A percentile compares a stretch with the other conserved stretches of the same genome.
Conservation (phyloP, 179 eudicot species). For the Beta lomatogona region DNA sequence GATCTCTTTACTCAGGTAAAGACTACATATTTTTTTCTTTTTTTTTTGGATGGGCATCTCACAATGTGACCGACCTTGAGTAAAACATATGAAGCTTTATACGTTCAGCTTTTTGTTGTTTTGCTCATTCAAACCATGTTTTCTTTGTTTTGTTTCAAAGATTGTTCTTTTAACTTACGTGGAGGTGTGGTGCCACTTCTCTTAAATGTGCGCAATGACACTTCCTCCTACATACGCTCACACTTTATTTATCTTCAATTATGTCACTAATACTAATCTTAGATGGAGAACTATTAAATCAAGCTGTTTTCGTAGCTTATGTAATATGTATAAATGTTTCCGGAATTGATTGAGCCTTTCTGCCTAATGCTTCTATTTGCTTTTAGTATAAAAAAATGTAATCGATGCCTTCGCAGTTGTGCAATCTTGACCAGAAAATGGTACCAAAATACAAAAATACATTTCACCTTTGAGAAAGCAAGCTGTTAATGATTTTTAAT, state of each 20-base stretch:
- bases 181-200: not conserved
- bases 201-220: not conserved
- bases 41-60: not conserved
- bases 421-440: not conserved
- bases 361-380: not conserved
- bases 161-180: not conserved
- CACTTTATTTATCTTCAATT: not conserved
- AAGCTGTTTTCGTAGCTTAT: not conserved
- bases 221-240: not conserved
- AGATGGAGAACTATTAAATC: not conserved
- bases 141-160: not conserved
- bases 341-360: not conserved
- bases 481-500: not conserved
- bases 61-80: not conserved
- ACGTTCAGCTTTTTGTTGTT: not conserved
- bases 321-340: not conserved
- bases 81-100: not conserved
- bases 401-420: not conserved
- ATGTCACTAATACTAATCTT: not conserved
- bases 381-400: not conserved
- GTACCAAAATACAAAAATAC: not conserved
- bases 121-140: not conserved
- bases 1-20: constrained; percentile 88
- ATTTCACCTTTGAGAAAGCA: not conserved
- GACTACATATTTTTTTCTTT: not conserved